Evolutionary conservation across 164 flowering plant genomes (phyloP), one percentile per base, ranked within the genome.

Genomic region (Amborella trichopoda): DNA sequence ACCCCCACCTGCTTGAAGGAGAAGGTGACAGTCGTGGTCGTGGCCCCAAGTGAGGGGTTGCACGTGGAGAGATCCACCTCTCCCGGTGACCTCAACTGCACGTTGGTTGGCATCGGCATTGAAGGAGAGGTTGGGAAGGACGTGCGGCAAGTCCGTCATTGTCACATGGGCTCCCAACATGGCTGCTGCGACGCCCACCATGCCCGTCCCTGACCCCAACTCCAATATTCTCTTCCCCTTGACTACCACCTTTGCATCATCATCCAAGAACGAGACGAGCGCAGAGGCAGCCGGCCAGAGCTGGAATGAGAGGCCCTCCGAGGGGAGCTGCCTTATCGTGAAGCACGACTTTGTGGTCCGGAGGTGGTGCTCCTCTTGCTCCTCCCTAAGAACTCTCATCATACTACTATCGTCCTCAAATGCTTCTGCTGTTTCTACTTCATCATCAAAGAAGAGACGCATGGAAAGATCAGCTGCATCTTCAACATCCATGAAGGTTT

Each of bases 221-320:
- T 93, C 99, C 16, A 93, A 83, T 26, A 84, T 56, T n/a, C 72
- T 78, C 51, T 8, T 37, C 41, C 19, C 5, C n/a, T 1, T n/a
- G 10, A 6, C n/a, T n/a, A 21, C 6, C 3, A 18, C 19, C n/a
- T 37, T 37, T 37, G 13, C 58, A 62, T 61, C 50, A 28, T 27
- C 18, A 56, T 84, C 87, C 46, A 93, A 76, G 61, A 88, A 86
- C 48, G 56, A 48, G 52, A 82, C 70, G 44, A 93, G 78, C 0
- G 91, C 66, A 38, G 83, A 66, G 43, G 95, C 96, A 0, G 95
- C 95, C 0, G 96, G 94, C 99, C 99, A 93, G 58, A 93, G 82
- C 71, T 88, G 81, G 72, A 84, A 93, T 37, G 99, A 71, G 61
- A 93, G 68, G 44, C 99, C 99, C 52, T 72, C 66, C 0, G 84